Conservation (phyloP, 345 rosid genomes). For the Erodium maritimum region DNA sequence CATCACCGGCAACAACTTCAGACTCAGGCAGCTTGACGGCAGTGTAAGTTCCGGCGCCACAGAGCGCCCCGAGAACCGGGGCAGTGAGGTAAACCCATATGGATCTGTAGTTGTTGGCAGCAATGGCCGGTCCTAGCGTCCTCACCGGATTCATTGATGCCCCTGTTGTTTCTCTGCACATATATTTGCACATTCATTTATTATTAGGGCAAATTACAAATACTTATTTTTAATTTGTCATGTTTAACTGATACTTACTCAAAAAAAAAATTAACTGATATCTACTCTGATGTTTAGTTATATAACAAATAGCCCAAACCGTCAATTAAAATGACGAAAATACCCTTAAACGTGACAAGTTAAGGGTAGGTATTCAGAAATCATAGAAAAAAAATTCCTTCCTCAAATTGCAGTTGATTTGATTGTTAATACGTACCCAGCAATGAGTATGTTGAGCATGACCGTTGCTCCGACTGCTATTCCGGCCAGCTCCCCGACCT, state of each 20-base stretch:
- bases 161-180: conserved; percentile 54
- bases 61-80: conserved; percentile 61
- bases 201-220: not conserved
- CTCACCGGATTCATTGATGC: conserved; percentile 89
- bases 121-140: conserved; percentile 80
- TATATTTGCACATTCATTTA: not conserved
- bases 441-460: conserved; percentile 80
- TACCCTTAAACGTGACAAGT: not conserved
- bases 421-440: conserved; percentile 37
- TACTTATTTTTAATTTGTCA: too few species aligned
- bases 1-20: conserved; percentile 28
- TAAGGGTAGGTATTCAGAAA: not conserved
- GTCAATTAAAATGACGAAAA: too few species aligned
- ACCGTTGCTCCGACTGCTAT: conserved; percentile 92
- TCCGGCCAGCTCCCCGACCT: conserved; percentile 90
- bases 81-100: conserved; percentile 87
- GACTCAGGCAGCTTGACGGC: conserved; percentile 51
- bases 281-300: too few species aligned
- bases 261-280: too few species aligned
- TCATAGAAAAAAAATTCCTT: not conserved
- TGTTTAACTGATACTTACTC: too few species aligned
- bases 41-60: conserved; percentile 80
- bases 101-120: conserved; percentile 67
- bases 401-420: not conserved
- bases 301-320: too few species aligned